A percentile compares a stretch with the other conserved stretches of the same genome.
These are phyloP conservation scores for Miamiensis avidus DNA, from an alignment of 169 alveolate genomes.

Conservation along the genomic window DNA sequence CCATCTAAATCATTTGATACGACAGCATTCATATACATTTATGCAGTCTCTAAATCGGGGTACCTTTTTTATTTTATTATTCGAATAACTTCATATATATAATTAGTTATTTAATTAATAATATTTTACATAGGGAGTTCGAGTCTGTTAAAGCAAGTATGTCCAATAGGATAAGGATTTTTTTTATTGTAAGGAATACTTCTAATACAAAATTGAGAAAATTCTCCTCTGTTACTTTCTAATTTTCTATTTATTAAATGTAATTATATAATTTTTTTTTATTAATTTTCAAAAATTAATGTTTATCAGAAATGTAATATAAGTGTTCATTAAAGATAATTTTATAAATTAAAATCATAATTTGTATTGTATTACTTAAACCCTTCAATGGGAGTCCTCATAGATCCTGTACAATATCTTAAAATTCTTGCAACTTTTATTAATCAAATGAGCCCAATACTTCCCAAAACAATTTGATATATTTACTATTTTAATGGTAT, in stretches of 20 bases:
- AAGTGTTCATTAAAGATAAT: too few species aligned
- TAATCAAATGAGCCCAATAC: constrained; percentile 39
- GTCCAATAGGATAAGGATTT: constrained; percentile 57
- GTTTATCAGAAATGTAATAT: neutral
- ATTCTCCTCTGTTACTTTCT: constrained; percentile 64
- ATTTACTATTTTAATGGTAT: constrained; percentile 46
- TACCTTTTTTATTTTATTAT: neutral
- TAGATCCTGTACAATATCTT: constrained; percentile 60
- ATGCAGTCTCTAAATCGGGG: neutral
- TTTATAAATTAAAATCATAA: too few species aligned
- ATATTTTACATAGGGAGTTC: constrained; percentile 55
- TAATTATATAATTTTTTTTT: too few species aligned
- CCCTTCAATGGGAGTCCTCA: constrained; percentile 68
- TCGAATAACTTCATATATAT: neutral
- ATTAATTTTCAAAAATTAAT: too few species aligned
- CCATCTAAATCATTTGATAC: constrained; percentile 39
- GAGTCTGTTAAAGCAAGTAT: constrained; percentile 62
- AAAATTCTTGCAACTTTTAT: constrained; percentile 54
- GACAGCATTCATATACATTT: constrained; percentile 32
- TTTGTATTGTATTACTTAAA: constrained; percentile 27
- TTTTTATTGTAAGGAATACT: constrained; percentile 40
- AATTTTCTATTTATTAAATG: constrained; percentile 45
- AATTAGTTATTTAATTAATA: neutral
- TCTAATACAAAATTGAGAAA: constrained; percentile 45
- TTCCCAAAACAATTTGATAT: constrained; percentile 61